These are phyloP conservation scores for Podila epicladia DNA, from an alignment of 192 early-diverging fungal genomes.

Conservation along the genomic window DNA sequence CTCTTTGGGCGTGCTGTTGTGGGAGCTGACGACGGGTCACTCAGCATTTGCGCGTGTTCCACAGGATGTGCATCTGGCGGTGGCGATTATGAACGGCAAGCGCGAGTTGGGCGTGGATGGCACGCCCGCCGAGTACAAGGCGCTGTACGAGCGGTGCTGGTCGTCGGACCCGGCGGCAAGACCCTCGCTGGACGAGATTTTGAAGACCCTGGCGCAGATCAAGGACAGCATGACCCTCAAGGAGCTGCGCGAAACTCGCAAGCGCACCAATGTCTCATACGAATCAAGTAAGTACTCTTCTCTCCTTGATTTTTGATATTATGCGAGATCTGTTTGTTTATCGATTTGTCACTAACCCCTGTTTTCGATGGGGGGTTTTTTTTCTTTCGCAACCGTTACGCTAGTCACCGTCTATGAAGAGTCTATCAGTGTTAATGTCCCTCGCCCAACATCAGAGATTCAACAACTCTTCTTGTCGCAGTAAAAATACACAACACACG, in stretches of 20 bases:
- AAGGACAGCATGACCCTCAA: conserved; percentile 29
- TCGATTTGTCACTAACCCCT: not conserved
- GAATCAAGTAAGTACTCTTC: conserved; percentile 19
- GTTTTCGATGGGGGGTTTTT: not conserved
- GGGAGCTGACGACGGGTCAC: conserved; percentile 49
- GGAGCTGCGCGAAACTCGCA: conserved; percentile 20
- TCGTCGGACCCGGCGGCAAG: conserved; percentile 25
- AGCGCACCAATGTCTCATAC: conserved; percentile 12
- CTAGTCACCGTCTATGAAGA: conserved; percentile 32
- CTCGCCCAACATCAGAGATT: conserved; percentile 43
- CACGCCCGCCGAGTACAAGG: conserved; percentile 41
- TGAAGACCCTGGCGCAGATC: conserved; percentile 13
- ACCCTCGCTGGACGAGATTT: conserved; percentile 33
- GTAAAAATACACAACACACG: no score
- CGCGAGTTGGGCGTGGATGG: conserved; percentile 43
- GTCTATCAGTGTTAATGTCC: conserved; percentile 27
- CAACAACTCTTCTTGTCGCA: conserved; percentile 25
- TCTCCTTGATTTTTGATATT: not conserved
- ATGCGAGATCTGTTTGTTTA: not conserved
- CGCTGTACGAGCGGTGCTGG: conserved; percentile 52
- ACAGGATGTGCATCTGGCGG: conserved; percentile 34
- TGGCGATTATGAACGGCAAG: conserved; percentile 46
- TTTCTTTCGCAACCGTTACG: not conserved
- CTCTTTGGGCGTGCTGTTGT: conserved; percentile 47
- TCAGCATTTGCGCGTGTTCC: conserved; percentile 31